phyloP scores from a whole-genome alignment of 768 basidiomycete species.

The Hirschioporus abietinus region DNA sequence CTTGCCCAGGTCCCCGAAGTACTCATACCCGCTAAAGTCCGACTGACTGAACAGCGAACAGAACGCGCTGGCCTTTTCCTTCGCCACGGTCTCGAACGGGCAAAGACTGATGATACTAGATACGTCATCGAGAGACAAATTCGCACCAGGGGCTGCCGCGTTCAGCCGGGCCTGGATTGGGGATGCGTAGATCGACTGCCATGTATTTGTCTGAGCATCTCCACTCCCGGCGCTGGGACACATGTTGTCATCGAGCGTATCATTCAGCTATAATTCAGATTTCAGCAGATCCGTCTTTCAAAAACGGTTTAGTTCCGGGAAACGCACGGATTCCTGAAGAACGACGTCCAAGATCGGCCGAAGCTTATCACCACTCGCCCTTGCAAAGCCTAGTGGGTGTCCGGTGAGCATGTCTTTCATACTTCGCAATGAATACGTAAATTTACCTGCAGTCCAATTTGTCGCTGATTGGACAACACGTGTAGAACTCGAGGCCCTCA shows the following conservation, averaged over 20 bases:
- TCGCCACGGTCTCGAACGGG: conserved; percentile 71
- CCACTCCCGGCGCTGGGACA: conserved; percentile 53
- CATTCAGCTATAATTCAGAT: conserved; percentile 41
- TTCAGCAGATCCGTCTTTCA: conserved; percentile 1
- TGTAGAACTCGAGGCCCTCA: conserved; percentile 42
- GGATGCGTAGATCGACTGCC: conserved; percentile 51
- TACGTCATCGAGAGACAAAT: conserved; percentile 49
- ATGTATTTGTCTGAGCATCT: conserved; percentile 39
- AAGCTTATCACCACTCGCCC: conserved; percentile 41
- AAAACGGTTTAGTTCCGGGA: background rate
- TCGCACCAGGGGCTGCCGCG: conserved; percentile 53
- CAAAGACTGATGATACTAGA: conserved; percentile 66
- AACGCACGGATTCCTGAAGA: conserved; percentile 47
- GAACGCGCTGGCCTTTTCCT: conserved; percentile 50
- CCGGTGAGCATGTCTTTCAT: background rate
- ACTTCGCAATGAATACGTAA: background rate
- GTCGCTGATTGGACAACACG: conserved; percentile 63
- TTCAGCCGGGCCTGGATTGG: conserved; percentile 58
- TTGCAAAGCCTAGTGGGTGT: conserved; percentile 48
- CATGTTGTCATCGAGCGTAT: conserved; percentile 62
- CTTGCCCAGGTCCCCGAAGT: conserved; percentile 68
- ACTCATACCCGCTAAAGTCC: conserved; percentile 67
- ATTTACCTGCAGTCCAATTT: conserved; percentile 63
- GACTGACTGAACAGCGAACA: conserved; percentile 62
- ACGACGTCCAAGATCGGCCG: conserved; percentile 50